phyloP scores from a whole-genome alignment of 768 basidiomycete genomes.

The Lentinula detonsa region DNA sequence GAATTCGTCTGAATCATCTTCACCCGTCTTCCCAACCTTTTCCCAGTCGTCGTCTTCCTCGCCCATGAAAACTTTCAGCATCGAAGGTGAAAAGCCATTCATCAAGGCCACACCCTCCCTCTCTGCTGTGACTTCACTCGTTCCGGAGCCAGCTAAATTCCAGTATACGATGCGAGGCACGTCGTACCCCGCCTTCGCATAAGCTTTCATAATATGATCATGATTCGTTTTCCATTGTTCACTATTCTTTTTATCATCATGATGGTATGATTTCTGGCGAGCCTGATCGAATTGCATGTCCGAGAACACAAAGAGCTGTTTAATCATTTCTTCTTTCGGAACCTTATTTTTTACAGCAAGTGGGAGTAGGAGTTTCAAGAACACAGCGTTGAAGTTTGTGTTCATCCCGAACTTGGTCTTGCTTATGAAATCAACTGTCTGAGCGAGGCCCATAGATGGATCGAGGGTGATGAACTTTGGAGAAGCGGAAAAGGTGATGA shows the following conservation, averaged over 20 bases:
- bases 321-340: constrained; percentile 67
- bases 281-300: constrained; percentile 74
- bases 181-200: constrained; percentile 57
- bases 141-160: constrained; percentile 39
- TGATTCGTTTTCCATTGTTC: constrained; percentile 59
- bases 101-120: constrained; percentile 60
- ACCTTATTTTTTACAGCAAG: constrained; percentile 52
- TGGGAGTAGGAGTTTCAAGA: constrained; percentile 56
- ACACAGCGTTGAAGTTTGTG: constrained; percentile 58
- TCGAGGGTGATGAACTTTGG: constrained; percentile 50
- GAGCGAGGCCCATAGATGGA: constrained; percentile 27
- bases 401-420: constrained; percentile 43
- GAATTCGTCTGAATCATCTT: constrained; percentile 22
- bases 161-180: constrained; percentile 72
- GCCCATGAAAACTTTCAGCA: constrained; percentile 72
- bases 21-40: constrained; percentile 15
- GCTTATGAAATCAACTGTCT: constrained; percentile 32
- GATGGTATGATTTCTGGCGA: background rate
- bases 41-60: constrained; percentile 26
- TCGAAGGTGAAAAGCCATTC: constrained; percentile 62
- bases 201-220: constrained; percentile 48
- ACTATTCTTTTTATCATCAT: background rate
- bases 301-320: constrained; percentile 68
- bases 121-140: constrained; percentile 45
- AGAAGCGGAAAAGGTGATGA: constrained; percentile 59